Evolutionary conservation across 495 filamentous ascomycete species (phyloP).

Genomic region (Neurospora africana): DNA sequence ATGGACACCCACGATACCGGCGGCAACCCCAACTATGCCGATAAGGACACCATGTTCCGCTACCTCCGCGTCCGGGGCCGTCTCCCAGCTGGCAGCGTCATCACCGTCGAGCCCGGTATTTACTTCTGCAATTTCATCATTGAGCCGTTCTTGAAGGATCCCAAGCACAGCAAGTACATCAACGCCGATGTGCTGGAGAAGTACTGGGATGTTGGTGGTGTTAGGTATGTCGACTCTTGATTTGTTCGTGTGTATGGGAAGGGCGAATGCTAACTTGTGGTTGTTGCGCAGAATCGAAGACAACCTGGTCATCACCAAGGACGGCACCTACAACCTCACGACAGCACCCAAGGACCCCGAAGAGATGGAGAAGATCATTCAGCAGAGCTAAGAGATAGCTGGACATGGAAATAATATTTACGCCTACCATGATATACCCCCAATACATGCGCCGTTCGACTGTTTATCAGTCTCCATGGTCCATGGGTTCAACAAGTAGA

Average conservation of each 20-base stretch:
- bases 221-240: constrained; percentile 37
- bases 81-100: constrained; percentile 64
- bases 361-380: constrained; percentile 56
- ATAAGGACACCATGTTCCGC: constrained; percentile 72
- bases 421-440: background rate
- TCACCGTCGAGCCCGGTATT: constrained; percentile 87
- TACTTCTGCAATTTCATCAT: constrained; percentile 96
- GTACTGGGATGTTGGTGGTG: constrained; percentile 87
- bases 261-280: constrained; percentile 7
- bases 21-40: constrained; percentile 75
- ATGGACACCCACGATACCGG: constrained; percentile 94
- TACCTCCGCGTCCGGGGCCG: constrained; percentile 75
- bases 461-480: background rate
- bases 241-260: background rate
- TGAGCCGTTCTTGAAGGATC: constrained; percentile 63
- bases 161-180: constrained; percentile 61
- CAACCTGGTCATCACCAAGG: constrained; percentile 68
- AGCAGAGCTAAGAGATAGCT: constrained; percentile 9
- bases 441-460: background rate
- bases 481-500: background rate
- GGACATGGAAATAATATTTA: background rate
- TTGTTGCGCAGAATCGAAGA: constrained; percentile 41
- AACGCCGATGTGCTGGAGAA: constrained; percentile 59
- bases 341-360: constrained; percentile 60
- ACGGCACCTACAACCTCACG: constrained; percentile 72